phyloP scores from a whole-genome alignment of 345 rosid species.

The Linum usitatissimum region DNA sequence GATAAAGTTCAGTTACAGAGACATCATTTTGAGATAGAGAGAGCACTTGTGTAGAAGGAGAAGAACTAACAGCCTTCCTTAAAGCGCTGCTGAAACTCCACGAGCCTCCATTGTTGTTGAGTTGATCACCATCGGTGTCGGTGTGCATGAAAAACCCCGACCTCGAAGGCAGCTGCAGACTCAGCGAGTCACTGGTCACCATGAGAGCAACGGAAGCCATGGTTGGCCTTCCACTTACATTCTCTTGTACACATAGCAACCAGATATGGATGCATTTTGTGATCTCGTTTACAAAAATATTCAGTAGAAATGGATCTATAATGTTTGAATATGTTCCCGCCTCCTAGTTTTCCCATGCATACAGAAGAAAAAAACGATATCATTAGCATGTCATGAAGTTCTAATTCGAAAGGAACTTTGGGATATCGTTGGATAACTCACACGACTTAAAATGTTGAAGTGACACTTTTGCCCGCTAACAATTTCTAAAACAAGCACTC shows the following conservation, averaged over 20 bases:
- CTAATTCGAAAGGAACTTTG: too few species aligned
- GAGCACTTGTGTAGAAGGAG: background rate
- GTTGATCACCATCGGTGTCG: background rate
- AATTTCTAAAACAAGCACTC: too few species aligned
- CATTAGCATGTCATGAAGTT: too few species aligned
- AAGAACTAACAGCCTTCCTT: background rate
- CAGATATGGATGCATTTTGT: slow-evolving; percentile 45
- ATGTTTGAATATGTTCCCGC: slow-evolving; percentile 24
- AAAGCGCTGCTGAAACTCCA: background rate
- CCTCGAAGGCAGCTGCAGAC: slow-evolving; percentile 27
- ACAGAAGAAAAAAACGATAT: slow-evolving; percentile 5
- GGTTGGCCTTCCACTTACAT: slow-evolving; percentile 27
- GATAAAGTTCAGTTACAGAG: background rate
- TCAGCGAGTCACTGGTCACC: slow-evolving; percentile 32
- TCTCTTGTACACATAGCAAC: slow-evolving; percentile 48
- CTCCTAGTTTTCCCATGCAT: slow-evolving; percentile 53
- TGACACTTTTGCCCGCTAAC: too few species aligned
- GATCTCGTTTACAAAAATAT: slow-evolving; percentile 23
- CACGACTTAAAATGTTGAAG: too few species aligned
- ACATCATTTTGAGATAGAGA: background rate
- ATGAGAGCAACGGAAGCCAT: slow-evolving; percentile 38
- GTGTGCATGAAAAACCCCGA: slow-evolving; percentile 30
- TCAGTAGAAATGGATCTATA: slow-evolving; percentile 25
- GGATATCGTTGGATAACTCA: too few species aligned
- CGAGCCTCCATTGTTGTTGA: background rate